These are phyloP conservation scores for Talaromyces islandicus DNA, from an alignment of 2,329 filamentous ascomycete genomes.

Conservation along the genomic window DNA sequence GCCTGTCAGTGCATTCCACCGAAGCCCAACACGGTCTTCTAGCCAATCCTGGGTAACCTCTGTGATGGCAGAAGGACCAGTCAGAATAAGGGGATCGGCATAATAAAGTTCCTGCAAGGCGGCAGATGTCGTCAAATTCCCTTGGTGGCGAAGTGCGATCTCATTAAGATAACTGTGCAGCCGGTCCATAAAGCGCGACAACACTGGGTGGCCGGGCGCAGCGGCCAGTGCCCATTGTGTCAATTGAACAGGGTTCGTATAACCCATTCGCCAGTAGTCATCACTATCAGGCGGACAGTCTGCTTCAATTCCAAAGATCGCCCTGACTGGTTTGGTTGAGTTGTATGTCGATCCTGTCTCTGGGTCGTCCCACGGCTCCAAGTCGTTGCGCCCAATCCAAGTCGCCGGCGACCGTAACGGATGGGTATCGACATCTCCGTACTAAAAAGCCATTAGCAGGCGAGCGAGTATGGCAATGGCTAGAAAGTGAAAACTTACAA, in stretches of 20 bases:
- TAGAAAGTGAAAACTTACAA: constrained; percentile 8
- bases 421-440: constrained; percentile 27
- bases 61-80: constrained; percentile 27
- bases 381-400: constrained; percentile 21
- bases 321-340: constrained; percentile 15
- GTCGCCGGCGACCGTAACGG: constrained; percentile 20
- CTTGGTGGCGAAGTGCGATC: constrained; percentile 9
- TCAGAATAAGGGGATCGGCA: constrained; percentile 24
- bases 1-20: constrained; percentile 27
- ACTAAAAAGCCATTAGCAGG: constrained; percentile 14
- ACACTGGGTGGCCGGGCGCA: constrained; percentile 21
- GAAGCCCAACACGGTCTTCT: constrained; percentile 16
- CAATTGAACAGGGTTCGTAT: constrained; percentile 25
- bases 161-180: constrained; percentile 12
- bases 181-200: constrained; percentile 21
- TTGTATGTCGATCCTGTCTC: constrained; percentile 17
- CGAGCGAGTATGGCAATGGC: background rate
- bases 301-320: constrained; percentile 27
- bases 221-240: constrained; percentile 28
- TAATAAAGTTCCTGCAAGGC: constrained; percentile 13
- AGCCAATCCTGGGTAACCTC: constrained; percentile 19
- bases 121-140: constrained; percentile 9
- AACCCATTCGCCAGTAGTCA: constrained; percentile 29
- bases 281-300: constrained; percentile 21
- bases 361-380: constrained; percentile 22